Conservation (phyloP, 2,329 filamentous ascomycete genomes). For the Polytolypa hystricis region DNA sequence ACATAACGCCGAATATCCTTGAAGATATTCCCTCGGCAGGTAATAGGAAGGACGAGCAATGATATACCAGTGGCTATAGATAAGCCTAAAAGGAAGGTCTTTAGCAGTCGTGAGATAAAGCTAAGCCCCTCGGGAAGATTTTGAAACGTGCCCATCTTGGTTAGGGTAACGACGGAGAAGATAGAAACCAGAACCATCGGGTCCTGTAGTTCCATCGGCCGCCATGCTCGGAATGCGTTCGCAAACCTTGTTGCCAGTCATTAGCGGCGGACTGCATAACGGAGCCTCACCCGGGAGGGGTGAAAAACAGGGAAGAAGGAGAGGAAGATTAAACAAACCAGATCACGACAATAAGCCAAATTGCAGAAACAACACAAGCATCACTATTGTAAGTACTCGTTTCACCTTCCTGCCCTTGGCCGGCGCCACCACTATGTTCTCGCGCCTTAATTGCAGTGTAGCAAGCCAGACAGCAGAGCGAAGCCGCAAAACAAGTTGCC, state of each 20-base stretch:
- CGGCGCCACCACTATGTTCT: conserved; percentile 39
- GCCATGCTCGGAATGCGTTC: conserved; percentile 53
- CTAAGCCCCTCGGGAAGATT: conserved; percentile 16
- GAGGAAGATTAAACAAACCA: conserved; percentile 37
- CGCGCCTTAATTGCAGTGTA: conserved; percentile 57
- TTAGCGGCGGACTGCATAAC: too few relatives aligned
- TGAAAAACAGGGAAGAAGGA: neutral
- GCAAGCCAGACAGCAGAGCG: conserved; percentile 50
- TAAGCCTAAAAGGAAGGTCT: conserved; percentile 55
- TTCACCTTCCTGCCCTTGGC: conserved; percentile 17
- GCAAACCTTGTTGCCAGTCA: too few relatives aligned
- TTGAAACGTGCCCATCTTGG: conserved; percentile 41
- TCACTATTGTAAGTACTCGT: conserved; percentile 51
- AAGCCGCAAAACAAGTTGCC: conserved; percentile 47
- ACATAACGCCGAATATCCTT: conserved; percentile 48
- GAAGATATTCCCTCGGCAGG: conserved; percentile 52
- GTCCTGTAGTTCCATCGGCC: conserved; percentile 50
- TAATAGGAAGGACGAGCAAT: conserved; percentile 54
- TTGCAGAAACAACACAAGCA: conserved; percentile 54
- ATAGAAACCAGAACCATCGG: conserved; percentile 59
- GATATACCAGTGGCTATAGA: conserved; percentile 52
- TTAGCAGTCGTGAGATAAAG: conserved; percentile 41
- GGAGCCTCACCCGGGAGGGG: too few relatives aligned
- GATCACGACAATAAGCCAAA: conserved; percentile 60
- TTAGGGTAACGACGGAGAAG: conserved; percentile 51